These are phyloP conservation scores for Pseudogymnoascus sp. DNA, from an alignment of 2,329 filamentous ascomycete species.

Conservation along the genomic window DNA sequence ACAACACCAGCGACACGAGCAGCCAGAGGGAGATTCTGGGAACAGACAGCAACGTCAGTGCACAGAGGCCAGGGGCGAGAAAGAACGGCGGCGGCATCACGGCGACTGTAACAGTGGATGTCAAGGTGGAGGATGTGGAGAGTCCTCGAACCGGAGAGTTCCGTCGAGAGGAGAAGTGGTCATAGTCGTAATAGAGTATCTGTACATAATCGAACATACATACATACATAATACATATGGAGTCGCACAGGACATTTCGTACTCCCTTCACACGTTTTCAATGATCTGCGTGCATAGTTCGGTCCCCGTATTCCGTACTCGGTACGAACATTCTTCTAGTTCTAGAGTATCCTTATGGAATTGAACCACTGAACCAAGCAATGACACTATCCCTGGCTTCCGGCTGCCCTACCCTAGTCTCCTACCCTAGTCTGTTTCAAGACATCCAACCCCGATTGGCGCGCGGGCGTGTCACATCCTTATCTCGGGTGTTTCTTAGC, in stretches of 20 bases:
- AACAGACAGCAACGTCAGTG: background rate
- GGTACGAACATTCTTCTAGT: background rate
- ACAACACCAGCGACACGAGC: conserved; percentile 10
- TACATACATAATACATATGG: background rate
- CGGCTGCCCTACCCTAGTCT: too few relatives aligned
- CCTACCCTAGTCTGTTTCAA: background rate
- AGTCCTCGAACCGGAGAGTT: background rate
- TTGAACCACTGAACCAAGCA: background rate
- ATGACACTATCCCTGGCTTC: background rate
- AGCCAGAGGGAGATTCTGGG: conserved; percentile 10
- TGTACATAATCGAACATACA: background rate
- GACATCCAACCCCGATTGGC: background rate
- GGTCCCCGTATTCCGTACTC: background rate
- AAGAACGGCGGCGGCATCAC: background rate
- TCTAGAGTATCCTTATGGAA: background rate
- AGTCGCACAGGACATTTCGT: background rate
- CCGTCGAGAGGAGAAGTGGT: background rate
- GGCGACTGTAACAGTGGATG: background rate
- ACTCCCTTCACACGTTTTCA: background rate
- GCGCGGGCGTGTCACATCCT: background rate
- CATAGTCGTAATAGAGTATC: background rate
- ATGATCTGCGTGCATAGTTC: background rate
- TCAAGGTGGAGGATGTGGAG: background rate
- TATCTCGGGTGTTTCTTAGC: background rate
- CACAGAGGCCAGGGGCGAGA: background rate